Conservation (phyloP, 495 filamentous ascomycete species). For the Tuber brumale region DNA sequence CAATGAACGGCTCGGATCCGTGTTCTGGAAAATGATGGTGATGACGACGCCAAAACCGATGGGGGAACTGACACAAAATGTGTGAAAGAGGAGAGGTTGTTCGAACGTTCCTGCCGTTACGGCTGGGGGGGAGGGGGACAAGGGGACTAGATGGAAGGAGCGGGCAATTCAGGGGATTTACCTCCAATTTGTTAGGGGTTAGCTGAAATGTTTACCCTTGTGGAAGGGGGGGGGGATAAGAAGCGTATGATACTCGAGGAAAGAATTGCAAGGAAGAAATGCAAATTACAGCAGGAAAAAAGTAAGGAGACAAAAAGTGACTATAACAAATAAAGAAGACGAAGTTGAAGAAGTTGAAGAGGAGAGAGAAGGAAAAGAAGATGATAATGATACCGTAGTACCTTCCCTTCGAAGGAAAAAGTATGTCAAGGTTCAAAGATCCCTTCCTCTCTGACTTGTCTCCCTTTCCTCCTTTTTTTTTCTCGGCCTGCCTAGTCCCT, state of each 20-base stretch:
- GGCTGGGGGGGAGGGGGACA: background rate
- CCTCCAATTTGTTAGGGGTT: background rate
- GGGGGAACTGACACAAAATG: constrained; percentile 1
- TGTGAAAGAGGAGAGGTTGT: background rate
- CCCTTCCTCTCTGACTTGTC: background rate
- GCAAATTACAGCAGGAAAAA: background rate
- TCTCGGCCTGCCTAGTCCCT: background rate
- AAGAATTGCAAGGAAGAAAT: background rate
- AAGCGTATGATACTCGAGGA: background rate
- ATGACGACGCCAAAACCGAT: constrained; percentile 3
- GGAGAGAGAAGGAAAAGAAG: background rate
- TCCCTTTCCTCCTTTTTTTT: background rate
- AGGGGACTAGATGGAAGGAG: background rate
- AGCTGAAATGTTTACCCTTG: background rate
- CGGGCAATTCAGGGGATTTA: background rate
- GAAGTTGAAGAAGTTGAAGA: background rate
- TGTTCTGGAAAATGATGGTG: background rate
- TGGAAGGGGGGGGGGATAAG: background rate
- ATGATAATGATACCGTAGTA: background rate
- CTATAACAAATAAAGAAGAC: background rate
- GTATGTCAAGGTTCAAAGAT: background rate
- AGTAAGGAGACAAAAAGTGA: background rate
- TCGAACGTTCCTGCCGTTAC: background rate
- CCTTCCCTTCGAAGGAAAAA: background rate
- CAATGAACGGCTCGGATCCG: background rate